Percentiles rank a stretch among this genome's conserved stretches.
Conservation (phyloP, 441 rosid species). For the Syzygium syzygioides region DNA sequence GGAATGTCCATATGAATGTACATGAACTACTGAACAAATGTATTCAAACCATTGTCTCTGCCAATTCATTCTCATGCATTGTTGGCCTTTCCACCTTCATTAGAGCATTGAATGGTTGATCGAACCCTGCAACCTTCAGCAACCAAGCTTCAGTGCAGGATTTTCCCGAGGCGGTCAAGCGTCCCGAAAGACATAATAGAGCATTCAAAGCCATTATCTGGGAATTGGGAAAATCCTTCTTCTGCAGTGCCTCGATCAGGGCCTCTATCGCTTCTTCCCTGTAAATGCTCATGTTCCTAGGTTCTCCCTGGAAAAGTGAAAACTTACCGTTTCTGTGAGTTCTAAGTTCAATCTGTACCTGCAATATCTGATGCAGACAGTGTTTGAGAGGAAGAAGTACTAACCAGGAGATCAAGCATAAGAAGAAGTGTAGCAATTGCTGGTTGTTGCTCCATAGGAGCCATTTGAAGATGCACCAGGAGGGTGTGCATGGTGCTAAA, state of each 20-base stretch:
- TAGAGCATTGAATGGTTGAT: slow-evolving; percentile 41
- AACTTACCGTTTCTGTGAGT: neutral
- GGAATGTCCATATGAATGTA: neutral
- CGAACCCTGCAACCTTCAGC: slow-evolving; percentile 54
- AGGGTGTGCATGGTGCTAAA: slow-evolving; percentile 67
- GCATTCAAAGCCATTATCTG: slow-evolving; percentile 51
- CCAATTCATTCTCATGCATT: slow-evolving; percentile 22
- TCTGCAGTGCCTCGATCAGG: slow-evolving; percentile 47
- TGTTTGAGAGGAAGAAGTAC: slow-evolving; percentile 5
- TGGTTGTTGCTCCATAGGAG: slow-evolving; percentile 62
- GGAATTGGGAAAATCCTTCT: slow-evolving; percentile 44
- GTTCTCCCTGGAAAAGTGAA: slow-evolving; percentile 40
- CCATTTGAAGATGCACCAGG: slow-evolving; percentile 72
- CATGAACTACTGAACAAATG: neutral
- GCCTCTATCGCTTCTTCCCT: slow-evolving; percentile 65
- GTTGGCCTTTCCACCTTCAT: slow-evolving; percentile 29
- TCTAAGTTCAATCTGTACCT: neutral
- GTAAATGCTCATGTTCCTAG: slow-evolving; percentile 66
- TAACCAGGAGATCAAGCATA: slow-evolving; percentile 65
- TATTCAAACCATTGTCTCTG: slow-evolving; percentile 34
- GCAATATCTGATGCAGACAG: neutral
- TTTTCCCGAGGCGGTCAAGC: slow-evolving; percentile 36
- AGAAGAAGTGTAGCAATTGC: slow-evolving; percentile 56
- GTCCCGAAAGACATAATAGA: slow-evolving; percentile 44
- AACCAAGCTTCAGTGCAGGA: slow-evolving; percentile 52